Conservation (phyloP, 345 rosid species). For the Hibiscus mutabilis region DNA sequence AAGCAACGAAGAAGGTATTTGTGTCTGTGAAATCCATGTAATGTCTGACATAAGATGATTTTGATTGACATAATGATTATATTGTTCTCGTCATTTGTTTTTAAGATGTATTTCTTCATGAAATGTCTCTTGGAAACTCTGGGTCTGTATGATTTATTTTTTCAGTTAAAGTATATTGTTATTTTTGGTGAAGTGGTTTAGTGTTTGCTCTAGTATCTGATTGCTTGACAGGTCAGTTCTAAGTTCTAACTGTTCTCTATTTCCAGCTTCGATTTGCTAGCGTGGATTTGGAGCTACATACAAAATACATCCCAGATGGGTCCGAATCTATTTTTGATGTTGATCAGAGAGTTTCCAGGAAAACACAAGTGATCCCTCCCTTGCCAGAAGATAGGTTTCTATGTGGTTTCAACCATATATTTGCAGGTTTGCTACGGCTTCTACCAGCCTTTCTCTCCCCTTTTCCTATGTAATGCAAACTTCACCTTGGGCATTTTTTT, state of each 20-base stretch:
- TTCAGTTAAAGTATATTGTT: background rate
- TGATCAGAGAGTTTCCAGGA: conserved; percentile 54
- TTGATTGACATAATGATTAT: background rate
- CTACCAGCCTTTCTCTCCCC: background rate
- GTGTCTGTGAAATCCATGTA: background rate
- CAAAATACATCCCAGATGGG: conserved; percentile 62
- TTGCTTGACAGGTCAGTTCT: background rate
- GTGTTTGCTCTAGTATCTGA: background rate
- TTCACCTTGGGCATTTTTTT: background rate
- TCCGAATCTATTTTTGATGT: conserved; percentile 70
- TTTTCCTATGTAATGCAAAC: background rate
- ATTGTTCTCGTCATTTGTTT: background rate
- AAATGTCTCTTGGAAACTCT: background rate
- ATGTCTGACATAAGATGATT: background rate
- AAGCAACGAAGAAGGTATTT: background rate
- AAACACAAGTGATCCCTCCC: conserved; percentile 74
- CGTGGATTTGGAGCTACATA: conserved; percentile 75
- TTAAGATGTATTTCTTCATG: background rate
- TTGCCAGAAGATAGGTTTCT: conserved; percentile 79
- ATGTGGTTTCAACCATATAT: conserved; percentile 77
- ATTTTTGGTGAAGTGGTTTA: background rate
- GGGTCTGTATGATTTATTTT: background rate
- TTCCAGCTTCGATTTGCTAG: conserved; percentile 60
- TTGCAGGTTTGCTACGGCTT: conserved; percentile 48
- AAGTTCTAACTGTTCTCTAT: background rate